phyloP scores from a whole-genome alignment of 2,329 filamentous ascomycete species.

The Pseudogymnoascus sp. region DNA sequence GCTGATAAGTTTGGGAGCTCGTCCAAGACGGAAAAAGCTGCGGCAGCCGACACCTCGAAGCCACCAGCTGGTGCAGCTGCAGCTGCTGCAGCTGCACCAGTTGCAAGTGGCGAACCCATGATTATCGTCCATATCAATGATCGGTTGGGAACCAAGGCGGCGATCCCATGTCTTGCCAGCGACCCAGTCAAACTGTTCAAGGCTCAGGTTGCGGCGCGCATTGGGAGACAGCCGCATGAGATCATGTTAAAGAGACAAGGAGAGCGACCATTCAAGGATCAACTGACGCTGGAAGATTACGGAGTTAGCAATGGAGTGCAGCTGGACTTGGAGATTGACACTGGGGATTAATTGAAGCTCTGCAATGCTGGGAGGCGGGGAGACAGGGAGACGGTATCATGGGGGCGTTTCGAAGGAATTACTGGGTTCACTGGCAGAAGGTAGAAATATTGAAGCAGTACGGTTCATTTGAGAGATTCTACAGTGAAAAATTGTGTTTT shows the following conservation, averaged over 20 bases:
- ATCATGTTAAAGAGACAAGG: conserved; percentile 88
- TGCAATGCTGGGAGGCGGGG: neutral
- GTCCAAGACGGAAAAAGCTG: conserved; percentile 14
- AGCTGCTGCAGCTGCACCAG: conserved; percentile 18
- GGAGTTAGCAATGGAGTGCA: conserved; percentile 81
- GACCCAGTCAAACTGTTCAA: conserved; percentile 85
- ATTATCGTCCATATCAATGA: conserved; percentile 93
- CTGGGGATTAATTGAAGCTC: conserved; percentile 24
- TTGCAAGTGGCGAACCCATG: conserved; percentile 58
- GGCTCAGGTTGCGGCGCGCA: conserved; percentile 79
- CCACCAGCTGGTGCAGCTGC: conserved; percentile 21
- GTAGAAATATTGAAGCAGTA: neutral
- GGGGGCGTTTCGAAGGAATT: neutral
- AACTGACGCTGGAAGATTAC: conserved; percentile 80
- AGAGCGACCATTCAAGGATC: conserved; percentile 88
- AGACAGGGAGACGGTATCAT: conserved; percentile 4
- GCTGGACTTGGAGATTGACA: conserved; percentile 31
- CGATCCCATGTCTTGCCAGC: conserved; percentile 77
- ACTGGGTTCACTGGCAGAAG: neutral
- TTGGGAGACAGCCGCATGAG: conserved; percentile 81
- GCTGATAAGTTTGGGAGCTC: conserved; percentile 14
- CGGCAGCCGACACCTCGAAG: conserved; percentile 7
- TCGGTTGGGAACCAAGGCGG: conserved; percentile 88
- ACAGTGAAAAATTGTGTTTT: neutral
- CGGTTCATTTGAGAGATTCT: neutral